Base-by-base conservation (phyloP, 202 grass and related monocot genomes). In the Setaria italica region DNA sequence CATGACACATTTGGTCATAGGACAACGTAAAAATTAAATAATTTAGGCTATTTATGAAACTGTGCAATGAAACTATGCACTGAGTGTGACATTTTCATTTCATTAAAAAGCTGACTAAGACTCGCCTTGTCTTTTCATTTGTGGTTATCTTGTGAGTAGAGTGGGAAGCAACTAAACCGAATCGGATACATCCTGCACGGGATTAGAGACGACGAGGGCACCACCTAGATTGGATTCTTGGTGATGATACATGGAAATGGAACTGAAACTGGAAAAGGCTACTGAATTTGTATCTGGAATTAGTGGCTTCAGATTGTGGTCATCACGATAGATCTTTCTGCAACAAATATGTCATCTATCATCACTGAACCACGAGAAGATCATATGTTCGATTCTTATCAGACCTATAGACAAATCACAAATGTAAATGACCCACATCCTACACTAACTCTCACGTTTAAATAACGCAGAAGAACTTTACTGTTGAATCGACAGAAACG, bases 151-250 rank as follows among this genome's bases (percentile, higher is more conserved):
- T 62, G 49, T 13, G 12, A n/a, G 13, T 29, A 5, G 57, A 57
- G 58, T 14, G 32, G 54, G 20, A 15, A 42, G 58, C 25, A 50
- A 32, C 7, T 16, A 49, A 35, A 66, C 9, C 19, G 85, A 72
- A 79, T 51, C 67, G 20, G 76, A 79, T 86, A 48, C 55, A 71
- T 62, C 42, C 45, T 85, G 19, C 51, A 57, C 57, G 11, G 51
- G 15, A 16, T 47, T 51, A 15, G 57, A 84, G 21, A 68, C 64
- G 46, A 54, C 10, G 56, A 62, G 20, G 10, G 49, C 50, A 29
- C 21, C 19, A 42, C 39, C 33, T 45, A 43, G 17, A 73, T 8
- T 49, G 45, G 57, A 70, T 79, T 85, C 64, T 71, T 14, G 42
- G 9, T 7, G 39, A 63, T 2, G 50, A 9, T 78, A 7, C 11